phyloP scores from a whole-genome alignment of 805 yeast species.

The Kodamaea jinghongensis region DNA sequence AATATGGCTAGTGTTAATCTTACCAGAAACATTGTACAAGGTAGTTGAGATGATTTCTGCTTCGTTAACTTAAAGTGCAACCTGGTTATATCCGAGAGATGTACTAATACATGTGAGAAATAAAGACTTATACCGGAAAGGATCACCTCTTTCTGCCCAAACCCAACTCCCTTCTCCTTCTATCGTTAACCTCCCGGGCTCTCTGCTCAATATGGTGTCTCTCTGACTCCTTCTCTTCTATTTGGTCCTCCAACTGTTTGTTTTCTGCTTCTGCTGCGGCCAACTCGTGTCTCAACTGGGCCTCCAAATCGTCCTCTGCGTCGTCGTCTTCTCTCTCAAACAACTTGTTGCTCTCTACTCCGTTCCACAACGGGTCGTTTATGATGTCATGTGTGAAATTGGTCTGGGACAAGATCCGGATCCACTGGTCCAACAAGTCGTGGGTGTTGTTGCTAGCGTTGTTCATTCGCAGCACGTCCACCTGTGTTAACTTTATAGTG shows the following conservation, averaged over 20 bases:
- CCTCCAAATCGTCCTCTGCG: conserved; percentile 21
- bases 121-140: too few species aligned
- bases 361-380: conserved; percentile 42
- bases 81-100: too few species aligned
- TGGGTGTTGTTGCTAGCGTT: conserved; percentile 48
- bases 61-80: too few species aligned
- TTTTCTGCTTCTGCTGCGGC: conserved; percentile 27
- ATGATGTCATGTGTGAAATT: conserved; percentile 50
- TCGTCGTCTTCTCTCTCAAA: conserved; percentile 17
- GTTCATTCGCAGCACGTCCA: conserved; percentile 31
- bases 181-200: conserved; percentile 12
- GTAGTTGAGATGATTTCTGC: too few species aligned
- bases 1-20: too few species aligned
- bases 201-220: conserved; percentile 10
- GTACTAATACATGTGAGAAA: too few species aligned
- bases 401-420: conserved; percentile 59
- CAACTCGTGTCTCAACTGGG: conserved; percentile 26
- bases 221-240: conserved; percentile 19
- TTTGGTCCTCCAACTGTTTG: conserved; percentile 16
- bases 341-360: conserved; percentile 14
- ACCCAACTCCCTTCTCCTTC: conserved; percentile 25
- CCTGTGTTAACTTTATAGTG: conserved; percentile 26
- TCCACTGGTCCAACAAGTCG: conserved; percentile 56
- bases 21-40: too few species aligned
- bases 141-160: conserved; percentile 8